A percentile compares a stretch with the other conserved stretches of the same genome.
phyloP scores from a whole-genome alignment of 1,139 yeast species.

The Blastobotrys proliferans region DNA sequence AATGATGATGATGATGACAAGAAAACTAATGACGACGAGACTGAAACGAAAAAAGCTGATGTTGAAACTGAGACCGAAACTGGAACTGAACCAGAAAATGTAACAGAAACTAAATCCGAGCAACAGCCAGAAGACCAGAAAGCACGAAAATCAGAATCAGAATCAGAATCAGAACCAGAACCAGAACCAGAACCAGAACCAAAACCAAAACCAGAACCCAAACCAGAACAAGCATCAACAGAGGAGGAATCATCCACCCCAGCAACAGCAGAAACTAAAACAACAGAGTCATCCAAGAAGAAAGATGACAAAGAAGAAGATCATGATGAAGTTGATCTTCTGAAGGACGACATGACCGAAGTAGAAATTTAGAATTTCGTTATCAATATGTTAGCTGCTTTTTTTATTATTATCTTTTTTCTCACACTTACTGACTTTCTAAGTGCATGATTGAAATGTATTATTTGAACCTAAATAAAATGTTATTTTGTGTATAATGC shows the following conservation, averaged over 20 bases:
- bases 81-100: neutral
- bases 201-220: neutral
- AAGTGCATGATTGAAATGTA: too few species aligned
- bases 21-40: constrained; percentile 2
- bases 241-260: neutral
- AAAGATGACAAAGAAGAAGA: constrained; percentile 16
- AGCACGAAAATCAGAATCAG: too few species aligned
- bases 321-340: constrained; percentile 23
- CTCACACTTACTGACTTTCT: too few species aligned
- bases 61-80: constrained; percentile 10
- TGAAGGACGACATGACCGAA: constrained; percentile 23
- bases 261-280: neutral
- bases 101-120: neutral
- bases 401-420: neutral
- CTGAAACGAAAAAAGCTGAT: constrained; percentile 9
- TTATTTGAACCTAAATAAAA: neutral
- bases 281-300: neutral
- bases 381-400: neutral
- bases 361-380: constrained; percentile 20
- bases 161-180: neutral
- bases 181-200: neutral
- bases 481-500: too few species aligned
- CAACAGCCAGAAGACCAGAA: neutral
- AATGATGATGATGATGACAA: constrained; percentile 7
- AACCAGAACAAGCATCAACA: neutral